Percentiles rank a stretch among this genome's conserved stretches.
Evolutionary conservation across 345 rosid species (phyloP).

Genomic region (Firmiana major): DNA sequence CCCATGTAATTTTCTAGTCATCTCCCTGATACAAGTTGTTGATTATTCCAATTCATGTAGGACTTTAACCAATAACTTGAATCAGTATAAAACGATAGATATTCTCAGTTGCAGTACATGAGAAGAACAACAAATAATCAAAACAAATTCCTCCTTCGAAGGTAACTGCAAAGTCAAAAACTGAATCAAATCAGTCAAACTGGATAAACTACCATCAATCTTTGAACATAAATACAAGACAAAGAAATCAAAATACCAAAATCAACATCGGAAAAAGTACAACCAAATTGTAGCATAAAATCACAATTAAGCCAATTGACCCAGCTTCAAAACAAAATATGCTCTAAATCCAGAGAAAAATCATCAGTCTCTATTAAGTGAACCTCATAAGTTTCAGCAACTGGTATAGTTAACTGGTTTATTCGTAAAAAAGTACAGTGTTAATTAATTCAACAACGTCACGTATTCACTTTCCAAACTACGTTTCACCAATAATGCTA

Average conservation of each 20-base stretch:
- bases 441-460: background rate
- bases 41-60: background rate
- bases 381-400: background rate
- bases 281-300: background rate
- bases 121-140: conserved; percentile 1
- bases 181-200: conserved; percentile 20
- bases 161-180: conserved; percentile 10
- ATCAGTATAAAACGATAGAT: background rate
- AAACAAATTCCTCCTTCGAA: background rate
- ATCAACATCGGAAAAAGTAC: conserved; percentile 2
- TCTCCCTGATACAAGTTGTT: background rate
- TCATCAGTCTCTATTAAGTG: background rate
- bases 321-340: background rate
- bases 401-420: no score
- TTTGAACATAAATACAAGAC: background rate
- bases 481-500: conserved; percentile 12
- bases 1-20: background rate
- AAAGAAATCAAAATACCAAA: background rate
- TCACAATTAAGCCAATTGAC: background rate
- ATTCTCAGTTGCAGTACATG: background rate
- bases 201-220: background rate
- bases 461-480: conserved; percentile 12
- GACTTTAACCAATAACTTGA: conserved; percentile 4
- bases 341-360: background rate
- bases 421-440: background rate